phyloP scores from a whole-genome alignment of 1,284 basidiomycete genomes.

The Xanthoconium separans region DNA sequence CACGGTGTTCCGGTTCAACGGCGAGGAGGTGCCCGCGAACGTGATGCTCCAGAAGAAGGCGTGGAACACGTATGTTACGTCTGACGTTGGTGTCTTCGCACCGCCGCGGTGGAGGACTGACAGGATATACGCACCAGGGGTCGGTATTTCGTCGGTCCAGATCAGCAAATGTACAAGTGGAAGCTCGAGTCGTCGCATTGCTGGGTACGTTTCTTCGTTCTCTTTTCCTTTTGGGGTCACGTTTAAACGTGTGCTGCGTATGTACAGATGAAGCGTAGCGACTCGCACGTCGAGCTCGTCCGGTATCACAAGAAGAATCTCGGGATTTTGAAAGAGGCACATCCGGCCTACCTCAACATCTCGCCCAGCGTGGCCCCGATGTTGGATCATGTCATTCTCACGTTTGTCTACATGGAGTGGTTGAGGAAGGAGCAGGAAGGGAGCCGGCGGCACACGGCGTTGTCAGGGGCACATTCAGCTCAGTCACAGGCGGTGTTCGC shows the following conservation, averaged over 20 bases:
- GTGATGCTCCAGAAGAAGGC: slow-evolving; percentile 14
- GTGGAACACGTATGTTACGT: slow-evolving; percentile 16
- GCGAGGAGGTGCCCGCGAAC: slow-evolving; percentile 2
- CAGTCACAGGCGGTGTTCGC: no score
- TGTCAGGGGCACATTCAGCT: no score
- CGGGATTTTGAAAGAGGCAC: slow-evolving; percentile 13
- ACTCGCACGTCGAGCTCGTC: slow-evolving; percentile 13
- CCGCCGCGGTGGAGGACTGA: not conserved
- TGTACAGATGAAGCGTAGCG: slow-evolving; percentile 22
- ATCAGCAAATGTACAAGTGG: slow-evolving; percentile 28
- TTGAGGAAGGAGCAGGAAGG: slow-evolving; percentile 8
- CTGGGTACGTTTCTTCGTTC: slow-evolving; percentile 12
- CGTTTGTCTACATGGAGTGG: slow-evolving; percentile 22
- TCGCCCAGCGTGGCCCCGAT: slow-evolving; percentile 11
- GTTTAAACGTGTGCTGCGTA: not conserved
- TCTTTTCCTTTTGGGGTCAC: not conserved
- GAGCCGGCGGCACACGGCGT: not conserved
- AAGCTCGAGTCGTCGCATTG: slow-evolving; percentile 23
- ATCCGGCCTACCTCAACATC: slow-evolving; percentile 25
- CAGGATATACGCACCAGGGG: slow-evolving; percentile 10
- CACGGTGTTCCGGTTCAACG: slow-evolving; percentile 20
- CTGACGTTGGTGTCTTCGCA: no score
- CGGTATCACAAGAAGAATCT: slow-evolving; percentile 22
- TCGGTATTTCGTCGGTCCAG: slow-evolving; percentile 27
- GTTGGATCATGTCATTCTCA: slow-evolving; percentile 25